Evolutionary conservation across 441 rosid species (phyloP), one percentile per base, ranked within the genome.

Genomic region (Corymbia calophylla): DNA sequence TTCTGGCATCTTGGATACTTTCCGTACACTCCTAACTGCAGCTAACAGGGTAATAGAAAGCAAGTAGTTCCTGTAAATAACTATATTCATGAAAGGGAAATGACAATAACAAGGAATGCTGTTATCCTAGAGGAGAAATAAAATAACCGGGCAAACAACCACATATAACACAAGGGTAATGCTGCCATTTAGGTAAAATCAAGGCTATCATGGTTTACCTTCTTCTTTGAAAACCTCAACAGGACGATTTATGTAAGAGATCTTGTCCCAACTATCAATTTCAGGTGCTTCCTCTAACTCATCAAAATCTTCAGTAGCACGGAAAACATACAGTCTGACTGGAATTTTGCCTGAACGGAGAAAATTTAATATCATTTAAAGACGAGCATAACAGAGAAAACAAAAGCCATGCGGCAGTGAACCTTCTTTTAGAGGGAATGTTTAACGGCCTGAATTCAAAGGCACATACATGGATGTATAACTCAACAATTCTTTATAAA

Each of bases 251-350:
- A 96, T 91, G 91, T 95, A 96, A 35, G 96, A 94, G 90, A 97
- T 93, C 87, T 95, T 94, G 93, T 97, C 99, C 99, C 99, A 98
- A 62, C 93, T 93, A 91, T 95, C 97, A 80, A 96, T 88, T 91
- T 87, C 93, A 25, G 95, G 95, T 60, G 93, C 90, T 92, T 94
- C 97, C 90, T 96, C 99, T 88, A 95, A 91, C 90, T 95, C 95
- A 93, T 95, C 97, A 90, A 94, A 95, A 92, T 96, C 94, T 91
- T 93, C 92, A 55, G 89, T 90, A 29, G 95, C 90, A 89, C 90
- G 91, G 93, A 96, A 91, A 87, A 98, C 93, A 89, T 97, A 96
- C 90, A 98, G 90, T 88, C 99, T 95, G 90, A 98, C 96, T n/a
- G 99, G 98, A 92, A 96, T 90, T 92, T 96, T 96, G 77, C 94